Base-by-base conservation (phyloP, 2,329 filamentous ascomycete genomes). In the Canariomyces notabilis region DNA sequence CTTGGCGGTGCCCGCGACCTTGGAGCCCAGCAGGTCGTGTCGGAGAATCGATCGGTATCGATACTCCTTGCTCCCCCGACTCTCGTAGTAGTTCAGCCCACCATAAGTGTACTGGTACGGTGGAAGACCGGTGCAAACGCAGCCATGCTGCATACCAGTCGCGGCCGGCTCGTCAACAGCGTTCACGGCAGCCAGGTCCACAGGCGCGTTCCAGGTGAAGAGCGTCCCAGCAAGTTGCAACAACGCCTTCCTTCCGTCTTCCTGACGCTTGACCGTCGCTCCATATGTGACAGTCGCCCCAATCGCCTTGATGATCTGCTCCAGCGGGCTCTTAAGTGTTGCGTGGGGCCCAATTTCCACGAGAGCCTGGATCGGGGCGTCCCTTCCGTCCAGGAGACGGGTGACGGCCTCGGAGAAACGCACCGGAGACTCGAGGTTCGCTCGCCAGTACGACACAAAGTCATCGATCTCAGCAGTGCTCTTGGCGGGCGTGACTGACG, bases 81-180 rank as follows among this genome's bases (percentile, higher is more conserved):
- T 41, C 22, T 59, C 57, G 14, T 38, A 22, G 63, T 64, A 69
- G 44, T 60, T 61, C 4, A 52, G 43, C 5, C 54, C 54, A 3
- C 50, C 47, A 47, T 71, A 67, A 19, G 70, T 61, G 66, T 67
- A 73, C 0, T 61, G 57, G 47, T 73, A 73, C 1, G 55, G 53
- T 2, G 69, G 67, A 12, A 56, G 40, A 20, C 49, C 39, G 9
- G 26, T 29, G 26, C 26, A 29, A 3, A 12, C 14, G 26, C 26
- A 29, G 20, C 40, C 40, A 8, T 43, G 40, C 19, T 22, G 19
- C 15, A 36, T 29, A 18, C 21, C 20, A 18, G 21, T 12, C 18
- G 15, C 18, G 5, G 16, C 37, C 15, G 15, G 11, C 7, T 26
- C 12, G 18, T 55, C 54, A 22, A 54, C 49, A 5, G 37, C 45